Base-by-base conservation (phyloP, 2,329 filamentous ascomycete species). In the Pyricularia grisea region DNA sequence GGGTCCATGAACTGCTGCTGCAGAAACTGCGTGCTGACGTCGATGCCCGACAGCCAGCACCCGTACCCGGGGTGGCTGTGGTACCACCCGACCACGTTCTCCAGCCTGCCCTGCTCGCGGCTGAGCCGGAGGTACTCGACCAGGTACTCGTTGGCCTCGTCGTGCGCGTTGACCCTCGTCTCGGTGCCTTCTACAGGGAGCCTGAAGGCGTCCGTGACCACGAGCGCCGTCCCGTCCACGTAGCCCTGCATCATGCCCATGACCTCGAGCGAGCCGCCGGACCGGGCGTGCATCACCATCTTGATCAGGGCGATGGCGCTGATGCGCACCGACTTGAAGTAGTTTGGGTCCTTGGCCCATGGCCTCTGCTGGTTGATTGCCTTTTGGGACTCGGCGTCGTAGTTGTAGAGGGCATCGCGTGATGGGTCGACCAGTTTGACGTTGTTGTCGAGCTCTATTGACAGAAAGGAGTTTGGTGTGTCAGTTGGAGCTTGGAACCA, bases 231-330 rank as follows among this genome's bases (percentile, higher is more conserved):
- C 61, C 90, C 88, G 72, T 92, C 87, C 67, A 97, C 90, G 79
- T 97, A 97, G 71, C 95, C 95, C 77, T 97, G 92, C 95, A 99
- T 99, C 74, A 99, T 80, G 69, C 95, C 95, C 95, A 99, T 99
- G 75, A 99, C 87, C 82, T 99, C 95, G 73, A 98, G 86, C 31
- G 88, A 88, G 69, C 95, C 94, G 72, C 95, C 95, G 0, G 93
- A 94, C n/a, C 95, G 92, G 11, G 95, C 95, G 78, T 99, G 95
- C 92, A 97, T 98, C 72, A 96, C 93, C 95, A 99, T 99, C 82
- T 99, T 99, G 74, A 98, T 87, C 70, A 99, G 87, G 5, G 95
- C 95, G 14, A 97, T 90, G 70, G 95, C 93, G 68, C 92, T 96
- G 80, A 99, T 94, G 75, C 94, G 92, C 65, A 98, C 93, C 68